phyloP scores from a whole-genome alignment of 345 rosid species.

The Eucalyptus urophylla region DNA sequence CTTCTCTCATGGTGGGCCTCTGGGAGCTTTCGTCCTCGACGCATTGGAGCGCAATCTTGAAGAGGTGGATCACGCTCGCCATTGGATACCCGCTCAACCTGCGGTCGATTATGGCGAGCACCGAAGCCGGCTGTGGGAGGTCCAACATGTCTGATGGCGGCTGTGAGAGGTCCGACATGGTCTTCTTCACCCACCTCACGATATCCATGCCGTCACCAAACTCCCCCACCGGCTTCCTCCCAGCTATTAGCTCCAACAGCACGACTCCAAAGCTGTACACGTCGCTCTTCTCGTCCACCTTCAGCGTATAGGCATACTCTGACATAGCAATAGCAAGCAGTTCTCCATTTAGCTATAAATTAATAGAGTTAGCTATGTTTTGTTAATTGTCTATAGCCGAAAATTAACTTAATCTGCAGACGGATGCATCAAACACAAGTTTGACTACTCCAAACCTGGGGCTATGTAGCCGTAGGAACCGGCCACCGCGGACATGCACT shows the following conservation, averaged over 20 bases:
- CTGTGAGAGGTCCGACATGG: constrained; percentile 46
- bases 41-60: constrained; percentile 75
- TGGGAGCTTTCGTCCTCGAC: constrained; percentile 55
- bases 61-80: constrained; percentile 45
- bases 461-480: constrained; percentile 97
- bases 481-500: constrained; percentile 84
- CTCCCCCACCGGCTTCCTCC: constrained; percentile 81
- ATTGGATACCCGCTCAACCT: constrained; percentile 58
- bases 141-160: constrained; percentile 42
- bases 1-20: constrained; percentile 92
- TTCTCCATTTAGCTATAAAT: background rate
- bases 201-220: constrained; percentile 94
- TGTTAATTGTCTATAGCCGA: background rate
- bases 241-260: constrained; percentile 69
- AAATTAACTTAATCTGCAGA: background rate
- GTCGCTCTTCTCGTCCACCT: constrained; percentile 87
- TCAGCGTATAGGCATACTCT: constrained; percentile 89
- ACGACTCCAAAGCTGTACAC: constrained; percentile 95
- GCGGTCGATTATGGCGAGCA: constrained; percentile 48
- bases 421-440: background rate
- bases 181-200: constrained; percentile 83
- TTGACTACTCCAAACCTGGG: constrained; percentile 38
- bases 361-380: background rate
- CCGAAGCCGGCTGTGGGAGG: constrained; percentile 54
- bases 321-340: background rate